Evolutionary conservation across 2,329 filamentous ascomycete species (phyloP).

Genomic region (Penicillium hordei): DNA sequence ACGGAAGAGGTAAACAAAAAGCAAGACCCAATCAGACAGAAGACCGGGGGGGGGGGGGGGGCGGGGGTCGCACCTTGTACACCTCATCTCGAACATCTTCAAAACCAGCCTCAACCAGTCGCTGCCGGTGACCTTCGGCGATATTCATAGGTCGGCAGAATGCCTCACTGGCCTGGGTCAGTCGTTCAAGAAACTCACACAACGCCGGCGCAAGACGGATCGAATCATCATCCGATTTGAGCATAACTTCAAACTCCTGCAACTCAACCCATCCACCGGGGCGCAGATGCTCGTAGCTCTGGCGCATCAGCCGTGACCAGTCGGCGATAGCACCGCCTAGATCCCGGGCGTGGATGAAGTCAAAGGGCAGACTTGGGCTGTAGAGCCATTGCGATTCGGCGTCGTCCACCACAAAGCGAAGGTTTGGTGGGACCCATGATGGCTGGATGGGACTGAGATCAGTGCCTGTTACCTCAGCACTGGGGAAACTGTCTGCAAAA

Average conservation of each 20-base stretch:
- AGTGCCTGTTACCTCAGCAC: conserved; percentile 46
- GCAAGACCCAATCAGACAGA: neutral
- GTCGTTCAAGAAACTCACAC: conserved; percentile 26
- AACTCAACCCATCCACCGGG: conserved; percentile 55
- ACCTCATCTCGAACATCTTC: conserved; percentile 51
- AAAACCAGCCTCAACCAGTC: conserved; percentile 56
- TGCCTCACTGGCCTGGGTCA: conserved; percentile 31
- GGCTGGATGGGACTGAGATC: conserved; percentile 48
- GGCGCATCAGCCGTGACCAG: conserved; percentile 27
- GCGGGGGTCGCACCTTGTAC: conserved; percentile 37
- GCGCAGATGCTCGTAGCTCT: conserved; percentile 38
- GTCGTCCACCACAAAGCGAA: conserved; percentile 38
- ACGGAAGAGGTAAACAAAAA: neutral
- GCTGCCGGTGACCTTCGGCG: conserved; percentile 39
- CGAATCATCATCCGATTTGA: conserved; percentile 34
- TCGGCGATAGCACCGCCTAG: conserved; percentile 34
- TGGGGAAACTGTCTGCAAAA: conserved; percentile 37
- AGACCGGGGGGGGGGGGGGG: neutral
- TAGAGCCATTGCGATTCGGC: conserved; percentile 36
- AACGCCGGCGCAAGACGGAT: conserved; percentile 27
- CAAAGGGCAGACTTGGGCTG: conserved; percentile 27
- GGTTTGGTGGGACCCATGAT: conserved; percentile 40
- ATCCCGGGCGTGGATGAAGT: conserved; percentile 37
- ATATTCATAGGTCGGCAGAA: conserved; percentile 39
- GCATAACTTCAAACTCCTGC: conserved; percentile 37